Evolutionary conservation across 768 basidiomycete species (phyloP).

Genomic region (Lyophyllum shimeji): DNA sequence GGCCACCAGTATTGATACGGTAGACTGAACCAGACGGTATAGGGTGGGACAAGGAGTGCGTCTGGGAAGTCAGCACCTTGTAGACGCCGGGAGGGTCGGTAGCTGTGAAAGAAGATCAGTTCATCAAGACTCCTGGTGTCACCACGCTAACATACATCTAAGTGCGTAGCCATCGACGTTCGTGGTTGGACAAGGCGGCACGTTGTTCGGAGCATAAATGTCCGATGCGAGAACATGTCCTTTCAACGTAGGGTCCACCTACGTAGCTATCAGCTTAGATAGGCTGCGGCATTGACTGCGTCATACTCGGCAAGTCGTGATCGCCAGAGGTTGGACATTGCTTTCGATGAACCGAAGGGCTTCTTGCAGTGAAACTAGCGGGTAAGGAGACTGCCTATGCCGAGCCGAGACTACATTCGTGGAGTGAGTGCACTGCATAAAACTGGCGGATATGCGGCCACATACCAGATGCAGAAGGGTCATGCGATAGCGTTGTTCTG

Average conservation of each 20-base stretch:
- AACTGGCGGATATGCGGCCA: not conserved
- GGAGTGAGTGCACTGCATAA: not conserved
- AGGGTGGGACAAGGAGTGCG: constrained; percentile 44
- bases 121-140: not conserved
- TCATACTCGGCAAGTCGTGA: constrained; percentile 43
- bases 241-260: constrained; percentile 62
- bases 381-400: constrained; percentile 76
- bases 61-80: constrained; percentile 61
- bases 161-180: constrained; percentile 91
- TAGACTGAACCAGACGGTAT: constrained; percentile 56
- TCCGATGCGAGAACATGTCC: constrained; percentile 79
- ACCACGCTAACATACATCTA: constrained; percentile 45
- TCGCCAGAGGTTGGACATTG: constrained; percentile 43
- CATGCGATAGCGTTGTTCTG: constrained; percentile 60
- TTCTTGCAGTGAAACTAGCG: constrained; percentile 62
- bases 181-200: constrained; percentile 67
- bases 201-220: constrained; percentile 60
- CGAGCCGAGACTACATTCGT: constrained; percentile 59
- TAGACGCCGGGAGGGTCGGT: constrained; percentile 65
- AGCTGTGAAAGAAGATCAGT: constrained; percentile 36
- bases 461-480: constrained; percentile 67
- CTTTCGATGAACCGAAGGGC: constrained; percentile 59
- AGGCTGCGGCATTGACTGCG: not conserved
- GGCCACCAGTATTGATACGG: constrained; percentile 86
- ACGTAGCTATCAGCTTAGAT: not conserved